phyloP scores from a whole-genome alignment of 768 basidiomycete species.

The Hygrophoropsis aurantiaca region DNA sequence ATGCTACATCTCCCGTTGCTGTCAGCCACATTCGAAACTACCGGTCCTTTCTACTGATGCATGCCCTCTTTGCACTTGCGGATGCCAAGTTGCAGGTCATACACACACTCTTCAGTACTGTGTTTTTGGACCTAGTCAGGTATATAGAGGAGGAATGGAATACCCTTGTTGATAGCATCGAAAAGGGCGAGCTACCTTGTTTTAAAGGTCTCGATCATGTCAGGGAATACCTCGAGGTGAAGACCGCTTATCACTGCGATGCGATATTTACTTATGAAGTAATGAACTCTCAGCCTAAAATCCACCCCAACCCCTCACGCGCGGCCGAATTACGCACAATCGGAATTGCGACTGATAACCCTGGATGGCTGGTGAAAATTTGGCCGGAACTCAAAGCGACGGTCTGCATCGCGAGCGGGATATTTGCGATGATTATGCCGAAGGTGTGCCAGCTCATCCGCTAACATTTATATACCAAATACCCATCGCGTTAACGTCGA shows the following conservation, averaged over 20 bases:
- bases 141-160: slow-evolving; percentile 22
- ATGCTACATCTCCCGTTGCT: slow-evolving; percentile 16
- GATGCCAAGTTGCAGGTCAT: slow-evolving; percentile 6
- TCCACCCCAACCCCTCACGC: slow-evolving; percentile 13
- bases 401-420: slow-evolving; percentile 9
- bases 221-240: slow-evolving; percentile 16
- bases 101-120: slow-evolving; percentile 12
- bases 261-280: no score
- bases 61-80: slow-evolving; percentile 10
- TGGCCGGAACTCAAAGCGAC: slow-evolving; percentile 11
- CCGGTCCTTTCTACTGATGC: slow-evolving; percentile 10
- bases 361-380: slow-evolving; percentile 16
- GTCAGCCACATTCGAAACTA: slow-evolving; percentile 17
- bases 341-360: slow-evolving; percentile 8
- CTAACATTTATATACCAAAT: not conserved
- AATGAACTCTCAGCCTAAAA: slow-evolving; percentile 3
- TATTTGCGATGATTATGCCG: slow-evolving; percentile 9
- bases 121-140: slow-evolving; percentile 20
- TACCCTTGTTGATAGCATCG: slow-evolving; percentile 9
- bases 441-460: slow-evolving; percentile 3
- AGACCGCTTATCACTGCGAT: not conserved
- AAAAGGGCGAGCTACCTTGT: slow-evolving; percentile 15
- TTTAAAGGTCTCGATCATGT: slow-evolving; percentile 16
- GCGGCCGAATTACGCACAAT: slow-evolving; percentile 18
- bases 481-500: not conserved